phyloP scores from a whole-genome alignment of 306 rosid genomes.

The Castanospermum australe region DNA sequence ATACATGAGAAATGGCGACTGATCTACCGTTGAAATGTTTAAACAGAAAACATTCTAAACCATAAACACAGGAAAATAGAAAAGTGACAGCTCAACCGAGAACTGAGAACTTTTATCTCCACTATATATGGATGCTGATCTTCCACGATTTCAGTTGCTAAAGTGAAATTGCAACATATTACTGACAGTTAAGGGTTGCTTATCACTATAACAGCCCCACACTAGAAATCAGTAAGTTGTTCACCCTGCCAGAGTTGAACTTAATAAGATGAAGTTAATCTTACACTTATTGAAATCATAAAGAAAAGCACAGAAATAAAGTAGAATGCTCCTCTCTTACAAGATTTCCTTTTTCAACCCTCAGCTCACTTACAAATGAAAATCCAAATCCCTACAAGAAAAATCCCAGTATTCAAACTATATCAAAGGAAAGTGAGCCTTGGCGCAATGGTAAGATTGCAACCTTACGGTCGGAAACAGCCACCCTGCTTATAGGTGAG shows the following conservation, averaged over 20 bases:
- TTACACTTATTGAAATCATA: background rate
- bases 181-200: background rate
- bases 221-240: background rate
- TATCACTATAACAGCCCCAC: background rate
- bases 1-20: no score
- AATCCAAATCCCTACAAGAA: background rate
- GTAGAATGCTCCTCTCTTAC: background rate
- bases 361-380: background rate
- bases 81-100: background rate
- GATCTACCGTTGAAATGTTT: background rate
- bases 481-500: no score
- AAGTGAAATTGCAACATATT: background rate
- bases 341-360: background rate
- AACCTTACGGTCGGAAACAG: no score
- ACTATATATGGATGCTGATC: background rate
- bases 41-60: background rate
- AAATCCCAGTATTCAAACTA: background rate
- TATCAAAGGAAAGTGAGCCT: background rate
- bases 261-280: background rate
- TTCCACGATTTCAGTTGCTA: background rate
- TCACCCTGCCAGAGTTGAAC: background rate
- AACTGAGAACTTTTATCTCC: background rate
- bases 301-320: no score
- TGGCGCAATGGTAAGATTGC: no score
- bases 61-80: background rate